These are phyloP conservation scores for Globisporangium apiculatum DNA, from an alignment of 352 stramenopile genomes.

Conservation along the genomic window DNA sequence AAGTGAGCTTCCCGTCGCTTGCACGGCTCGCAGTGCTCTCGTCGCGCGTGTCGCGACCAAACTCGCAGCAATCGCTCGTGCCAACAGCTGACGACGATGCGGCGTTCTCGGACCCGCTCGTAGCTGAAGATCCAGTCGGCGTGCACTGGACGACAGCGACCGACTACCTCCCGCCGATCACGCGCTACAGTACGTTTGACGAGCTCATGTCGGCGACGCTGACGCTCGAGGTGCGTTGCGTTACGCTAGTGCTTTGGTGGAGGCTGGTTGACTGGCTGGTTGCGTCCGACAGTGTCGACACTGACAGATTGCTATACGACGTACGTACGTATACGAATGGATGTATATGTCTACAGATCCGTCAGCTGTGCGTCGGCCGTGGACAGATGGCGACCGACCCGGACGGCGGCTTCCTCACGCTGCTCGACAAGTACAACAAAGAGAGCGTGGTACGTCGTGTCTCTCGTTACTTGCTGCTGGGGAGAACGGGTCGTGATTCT, in stretches of 20 bases:
- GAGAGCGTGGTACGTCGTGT: constrained; percentile 15
- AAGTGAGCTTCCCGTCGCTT: constrained; percentile 86
- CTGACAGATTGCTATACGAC: constrained; percentile 1
- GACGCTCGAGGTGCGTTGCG: constrained; percentile 54
- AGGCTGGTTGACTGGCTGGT: background rate
- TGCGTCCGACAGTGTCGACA: background rate
- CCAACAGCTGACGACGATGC: constrained; percentile 33
- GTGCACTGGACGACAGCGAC: constrained; percentile 62
- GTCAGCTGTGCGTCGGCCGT: constrained; percentile 69
- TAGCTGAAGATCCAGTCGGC: constrained; percentile 71
- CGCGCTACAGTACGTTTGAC: constrained; percentile 85
- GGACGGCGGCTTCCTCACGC: constrained; percentile 69
- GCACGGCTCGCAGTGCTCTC: constrained; percentile 76
- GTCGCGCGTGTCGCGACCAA: constrained; percentile 65
- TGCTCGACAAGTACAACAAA: constrained; percentile 85
- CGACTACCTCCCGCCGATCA: constrained; percentile 76
- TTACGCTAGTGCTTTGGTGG: background rate
- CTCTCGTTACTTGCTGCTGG: too few species aligned
- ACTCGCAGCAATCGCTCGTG: constrained; percentile 36
- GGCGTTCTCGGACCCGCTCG: constrained; percentile 31
- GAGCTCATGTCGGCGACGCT: constrained; percentile 87
- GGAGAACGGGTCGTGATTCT: too few species aligned
- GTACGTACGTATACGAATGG: background rate
- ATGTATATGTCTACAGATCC: constrained; percentile 32
- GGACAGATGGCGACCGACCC: constrained; percentile 83